Evolutionary conservation across 768 basidiomycete genomes (phyloP), one percentile per base, ranked within the genome.

Genomic region (Mycena leptocephala): DNA sequence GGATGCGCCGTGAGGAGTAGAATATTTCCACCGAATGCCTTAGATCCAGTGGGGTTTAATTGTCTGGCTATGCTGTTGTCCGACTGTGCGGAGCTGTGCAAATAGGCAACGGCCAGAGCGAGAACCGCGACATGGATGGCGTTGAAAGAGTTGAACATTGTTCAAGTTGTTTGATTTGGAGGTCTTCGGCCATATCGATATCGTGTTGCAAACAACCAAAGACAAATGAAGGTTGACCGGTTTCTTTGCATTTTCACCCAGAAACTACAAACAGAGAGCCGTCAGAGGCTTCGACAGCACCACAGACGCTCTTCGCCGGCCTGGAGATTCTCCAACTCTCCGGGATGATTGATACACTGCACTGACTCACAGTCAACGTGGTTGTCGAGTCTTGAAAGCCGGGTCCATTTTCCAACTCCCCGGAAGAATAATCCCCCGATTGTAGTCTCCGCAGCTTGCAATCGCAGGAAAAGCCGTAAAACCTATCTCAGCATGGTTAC

Each of bases 1-100:
- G 97, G 97, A 82, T 99, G 97, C 32, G 97, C 96, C 0, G 97
- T 98, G 56, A 99, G 83, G 4, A 98, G 83, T 43, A 97, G 87
- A 39, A 95, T 82, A 43, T 82, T 81, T 35, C 82, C 82, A 61
- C 79, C 39, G 39, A 75, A 62, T 37, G 66, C 70, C 24, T 43
- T 37, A 46, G 80, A 65, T 58, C 62, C 72, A 14, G 65, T 16
- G 53, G 68, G 67, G 64, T 55, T 76, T 78, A 61, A 77, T 33
- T 70, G 77, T 4, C 13, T 32, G 22, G 70, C 55, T 74, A 78
- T 83, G 20, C 61, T 76, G 62, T 78, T 79, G 59, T 84, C 81
- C 0, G 83, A 83, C 30, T 84, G 79, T 0, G 83, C 65, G 13
- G 88, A 85, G 20, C 75, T 65, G 76, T 81, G 82, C 1, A 89